Conservation (phyloP, 164 flowering plant genomes). For the Annona cherimola region DNA sequence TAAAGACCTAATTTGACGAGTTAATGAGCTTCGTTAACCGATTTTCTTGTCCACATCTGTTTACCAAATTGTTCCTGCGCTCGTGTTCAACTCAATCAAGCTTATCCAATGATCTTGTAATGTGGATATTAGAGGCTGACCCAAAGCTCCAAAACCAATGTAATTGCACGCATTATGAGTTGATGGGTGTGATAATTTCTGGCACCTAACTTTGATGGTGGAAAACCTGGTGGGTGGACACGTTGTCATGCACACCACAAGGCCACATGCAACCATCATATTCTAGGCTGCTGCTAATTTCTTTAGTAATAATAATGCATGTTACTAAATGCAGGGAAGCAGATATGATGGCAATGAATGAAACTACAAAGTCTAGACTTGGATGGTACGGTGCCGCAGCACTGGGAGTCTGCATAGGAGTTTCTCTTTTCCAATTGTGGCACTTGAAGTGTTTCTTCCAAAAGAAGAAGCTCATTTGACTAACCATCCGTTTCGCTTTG, state of each 20-base stretch:
- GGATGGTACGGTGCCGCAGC: constrained; percentile 81
- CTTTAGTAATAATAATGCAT: not conserved
- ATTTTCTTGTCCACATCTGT: too few species aligned
- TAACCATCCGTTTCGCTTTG: not conserved
- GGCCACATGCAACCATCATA: not conserved
- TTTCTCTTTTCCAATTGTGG: constrained; percentile 59
- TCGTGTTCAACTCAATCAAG: too few species aligned
- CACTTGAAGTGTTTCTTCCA: constrained; percentile 74
- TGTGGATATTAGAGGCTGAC: too few species aligned
- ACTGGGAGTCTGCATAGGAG: constrained; percentile 68
- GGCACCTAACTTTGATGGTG: too few species aligned
- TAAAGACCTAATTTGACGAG: too few species aligned
- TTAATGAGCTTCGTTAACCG: too few species aligned
- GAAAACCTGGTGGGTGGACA: too few species aligned
- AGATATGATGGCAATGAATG: constrained; percentile 79
- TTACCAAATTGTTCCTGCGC: too few species aligned
- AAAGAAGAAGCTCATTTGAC: constrained; percentile 87
- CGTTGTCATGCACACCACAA: not conserved
- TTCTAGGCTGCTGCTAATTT: not conserved
- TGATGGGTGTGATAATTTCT: too few species aligned
- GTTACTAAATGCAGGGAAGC: constrained; percentile 34
- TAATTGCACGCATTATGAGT: too few species aligned
- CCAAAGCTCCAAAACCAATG: too few species aligned
- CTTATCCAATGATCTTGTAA: too few species aligned
- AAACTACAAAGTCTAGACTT: constrained; percentile 66